Evolutionary conservation across 495 filamentous ascomycete species (phyloP).

Genomic region (Xylona heveae): DNA sequence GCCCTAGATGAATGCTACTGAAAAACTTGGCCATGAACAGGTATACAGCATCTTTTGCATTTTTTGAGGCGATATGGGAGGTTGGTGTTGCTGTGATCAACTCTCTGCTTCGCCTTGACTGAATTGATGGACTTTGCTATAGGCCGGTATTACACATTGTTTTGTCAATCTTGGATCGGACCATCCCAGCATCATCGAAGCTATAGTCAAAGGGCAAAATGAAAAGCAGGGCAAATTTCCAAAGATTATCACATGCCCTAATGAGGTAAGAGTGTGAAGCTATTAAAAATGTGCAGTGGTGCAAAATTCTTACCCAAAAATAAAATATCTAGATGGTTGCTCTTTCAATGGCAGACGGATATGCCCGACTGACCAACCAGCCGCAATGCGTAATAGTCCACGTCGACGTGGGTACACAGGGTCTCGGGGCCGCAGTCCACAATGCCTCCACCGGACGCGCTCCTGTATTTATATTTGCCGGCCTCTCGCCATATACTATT

Average conservation of each 20-base stretch:
- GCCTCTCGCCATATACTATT: slow-evolving; percentile 70
- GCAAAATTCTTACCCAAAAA: not conserved
- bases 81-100: slow-evolving; percentile 7
- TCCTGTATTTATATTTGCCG: slow-evolving; percentile 80
- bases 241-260: slow-evolving; percentile 78
- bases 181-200: slow-evolving; percentile 82
- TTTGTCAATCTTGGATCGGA: slow-evolving; percentile 95
- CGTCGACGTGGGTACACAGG: slow-evolving; percentile 92
- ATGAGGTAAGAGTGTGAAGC: slow-evolving; percentile 39
- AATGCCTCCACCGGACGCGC: slow-evolving; percentile 74
- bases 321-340: slow-evolving; percentile 60
- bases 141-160: slow-evolving; percentile 74
- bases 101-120: not conserved
- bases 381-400: slow-evolving; percentile 89
- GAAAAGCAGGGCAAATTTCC: slow-evolving; percentile 50
- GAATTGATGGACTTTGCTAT: slow-evolving; percentile 1
- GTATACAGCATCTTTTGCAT: slow-evolving; percentile 66
- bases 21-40: no score
- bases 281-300: slow-evolving; percentile 8
- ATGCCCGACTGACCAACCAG: slow-evolving; percentile 65
- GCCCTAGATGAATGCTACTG: no score
- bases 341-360: slow-evolving; percentile 91
- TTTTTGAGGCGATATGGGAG: slow-evolving; percentile 89
- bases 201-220: slow-evolving; percentile 76
- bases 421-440: slow-evolving; percentile 75